Conservation (phyloP, 2,329 filamentous ascomycete genomes). For the Aureobasidium musti region DNA sequence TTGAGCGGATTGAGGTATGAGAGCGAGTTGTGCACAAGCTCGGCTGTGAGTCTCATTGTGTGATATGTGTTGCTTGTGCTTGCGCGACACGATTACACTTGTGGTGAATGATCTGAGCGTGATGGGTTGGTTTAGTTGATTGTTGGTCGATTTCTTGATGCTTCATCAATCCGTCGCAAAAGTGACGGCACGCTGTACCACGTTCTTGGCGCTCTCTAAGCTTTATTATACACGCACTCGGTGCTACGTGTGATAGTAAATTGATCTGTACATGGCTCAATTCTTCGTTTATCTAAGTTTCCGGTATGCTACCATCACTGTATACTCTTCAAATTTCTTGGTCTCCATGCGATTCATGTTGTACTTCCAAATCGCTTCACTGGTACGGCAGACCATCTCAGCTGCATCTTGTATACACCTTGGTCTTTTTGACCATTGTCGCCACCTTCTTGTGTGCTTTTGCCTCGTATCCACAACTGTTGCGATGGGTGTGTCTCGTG, state of each 20-base stretch:
- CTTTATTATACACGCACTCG: neutral
- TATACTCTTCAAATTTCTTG: neutral
- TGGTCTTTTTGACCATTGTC: neutral
- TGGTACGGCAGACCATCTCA: neutral
- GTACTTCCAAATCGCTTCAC: neutral
- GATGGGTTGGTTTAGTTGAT: neutral
- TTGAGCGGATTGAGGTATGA: slow-evolving; percentile 99
- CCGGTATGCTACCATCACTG: neutral
- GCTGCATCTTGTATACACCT: neutral
- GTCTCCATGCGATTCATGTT: neutral
- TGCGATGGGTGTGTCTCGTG: neutral
- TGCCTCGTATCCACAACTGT: neutral
- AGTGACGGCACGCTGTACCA: neutral
- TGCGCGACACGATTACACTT: neutral
- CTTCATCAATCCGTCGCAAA: neutral
- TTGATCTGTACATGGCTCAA: neutral
- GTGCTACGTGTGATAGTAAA: neutral
- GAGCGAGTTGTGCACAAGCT: slow-evolving; percentile 90
- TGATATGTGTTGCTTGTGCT: slow-evolving; percentile 12
- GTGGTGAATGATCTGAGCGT: neutral
- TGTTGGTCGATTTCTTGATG: neutral
- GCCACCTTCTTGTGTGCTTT: slow-evolving; percentile 6
- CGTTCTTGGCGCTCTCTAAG: neutral
- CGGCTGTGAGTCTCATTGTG: slow-evolving; percentile 89
- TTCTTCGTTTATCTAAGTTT: neutral